Evolutionary conservation across 768 basidiomycete species (phyloP).

Genomic region (Fibroporia radiculosa): DNA sequence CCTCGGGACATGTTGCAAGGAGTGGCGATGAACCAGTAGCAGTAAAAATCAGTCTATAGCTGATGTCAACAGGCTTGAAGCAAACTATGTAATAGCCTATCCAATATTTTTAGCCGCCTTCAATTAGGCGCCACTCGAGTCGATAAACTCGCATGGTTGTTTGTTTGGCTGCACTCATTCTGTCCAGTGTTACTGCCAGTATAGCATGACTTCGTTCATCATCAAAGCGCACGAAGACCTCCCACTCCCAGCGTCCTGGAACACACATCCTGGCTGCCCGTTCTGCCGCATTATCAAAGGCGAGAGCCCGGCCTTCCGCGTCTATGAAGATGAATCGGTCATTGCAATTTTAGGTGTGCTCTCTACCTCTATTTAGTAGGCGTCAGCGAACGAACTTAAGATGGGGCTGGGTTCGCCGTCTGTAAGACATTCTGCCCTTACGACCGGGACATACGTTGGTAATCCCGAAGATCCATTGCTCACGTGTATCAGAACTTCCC

Average conservation of each 20-base stretch:
- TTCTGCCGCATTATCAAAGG: slow-evolving; percentile 61
- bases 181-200: no score
- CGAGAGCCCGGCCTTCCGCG: slow-evolving; percentile 36
- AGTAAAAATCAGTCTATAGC: no score
- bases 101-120: no score
- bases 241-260: slow-evolving; percentile 40
- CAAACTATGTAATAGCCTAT: no score
- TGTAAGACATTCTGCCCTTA: slow-evolving; percentile 58
- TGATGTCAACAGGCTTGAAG: no score
- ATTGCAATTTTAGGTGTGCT: slow-evolving; percentile 55
- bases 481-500: slow-evolving; percentile 59
- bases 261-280: slow-evolving; percentile 38
- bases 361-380: no score
- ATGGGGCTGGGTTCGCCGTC: neutral
- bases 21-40: no score
- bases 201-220: slow-evolving; percentile 68
- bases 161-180: no score
- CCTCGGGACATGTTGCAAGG: slow-evolving; percentile 19
- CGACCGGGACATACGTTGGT: slow-evolving; percentile 62
- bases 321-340: slow-evolving; percentile 58
- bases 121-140: no score
- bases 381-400: neutral
- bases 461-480: slow-evolving; percentile 57
- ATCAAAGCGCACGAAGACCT: slow-evolving; percentile 54
- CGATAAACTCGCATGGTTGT: no score